Base-by-base conservation (phyloP, 2,329 filamentous ascomycete genomes). In the Botrytis fabae region DNA sequence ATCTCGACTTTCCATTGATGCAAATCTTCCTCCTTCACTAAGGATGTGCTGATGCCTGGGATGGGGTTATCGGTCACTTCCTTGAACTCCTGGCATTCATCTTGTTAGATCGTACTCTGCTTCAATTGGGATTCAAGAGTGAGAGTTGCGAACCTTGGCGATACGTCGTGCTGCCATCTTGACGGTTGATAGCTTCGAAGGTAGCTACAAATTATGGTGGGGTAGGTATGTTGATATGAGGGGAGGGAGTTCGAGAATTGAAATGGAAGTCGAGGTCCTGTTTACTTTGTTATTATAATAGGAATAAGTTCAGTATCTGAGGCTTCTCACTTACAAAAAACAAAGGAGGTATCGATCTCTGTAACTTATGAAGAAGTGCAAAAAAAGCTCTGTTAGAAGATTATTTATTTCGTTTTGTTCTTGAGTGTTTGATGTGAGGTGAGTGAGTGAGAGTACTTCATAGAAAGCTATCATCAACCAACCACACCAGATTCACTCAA, bases 1-100 rank as follows among this genome's bases (percentile, higher is more conserved):
- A 93, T 88, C 72, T 86, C 81, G 74, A 92, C 86, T 75, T 90
- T 88, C 91, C 91, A 93, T 78, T 88, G 85, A 80, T 90, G 88
- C 76, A 93, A 84, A 82, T 93, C 87, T 74, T 86, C 83, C 78
- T 93, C 91, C 76, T 91, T 86, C 65, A 85, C 83, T 16, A 91
- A 84, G 73, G 82, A 83, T 75, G 91, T 86, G 25, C 80, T 84
- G 77, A 89, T 87, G 69, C 90, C 90, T 38, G 83, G 79, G 2
- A 88, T 87, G 48, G 90, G 88, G 54, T 84, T 84, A 63, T 82
- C 82, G 38, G 84, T 85, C 77, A 90, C 83, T 76, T 91, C 89
- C n/a, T 80, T 81, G 71, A 90, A 83, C 82, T 92, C 90, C 90
- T 92, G 77, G 18, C 54, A 59, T 16, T 28, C 8, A 64, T 62